Evolutionary conservation across 768 basidiomycete genomes (phyloP).

Genomic region (Chiua virens): DNA sequence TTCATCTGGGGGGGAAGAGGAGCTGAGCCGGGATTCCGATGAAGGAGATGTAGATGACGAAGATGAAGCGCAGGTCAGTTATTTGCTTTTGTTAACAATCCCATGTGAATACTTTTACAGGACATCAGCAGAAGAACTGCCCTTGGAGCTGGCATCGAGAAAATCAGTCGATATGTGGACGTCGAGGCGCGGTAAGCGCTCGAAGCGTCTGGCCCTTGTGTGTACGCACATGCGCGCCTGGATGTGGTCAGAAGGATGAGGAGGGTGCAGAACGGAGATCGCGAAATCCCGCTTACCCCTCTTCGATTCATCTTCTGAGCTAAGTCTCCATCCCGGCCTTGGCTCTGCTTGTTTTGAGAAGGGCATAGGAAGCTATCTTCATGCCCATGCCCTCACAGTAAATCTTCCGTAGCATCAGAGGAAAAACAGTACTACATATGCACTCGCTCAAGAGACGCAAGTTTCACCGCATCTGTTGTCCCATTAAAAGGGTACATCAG

Average conservation of each 20-base stretch:
- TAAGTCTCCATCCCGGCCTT: not conserved
- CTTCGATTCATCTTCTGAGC: conserved; percentile 7
- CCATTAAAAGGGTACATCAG: not conserved
- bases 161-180: conserved; percentile 35
- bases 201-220: not conserved
- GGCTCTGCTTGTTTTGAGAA: not conserved
- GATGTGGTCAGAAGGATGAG: not conserved
- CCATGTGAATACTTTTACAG: conserved; percentile 16
- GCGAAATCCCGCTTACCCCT: conserved; percentile 5
- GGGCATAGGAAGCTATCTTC: not conserved
- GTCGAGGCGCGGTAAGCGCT: conserved; percentile 15
- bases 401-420: not conserved
- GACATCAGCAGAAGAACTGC: conserved; percentile 30
- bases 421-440: not conserved
- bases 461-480: not conserved
- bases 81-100: not conserved
- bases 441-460: not conserved
- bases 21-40: conserved; percentile 3
- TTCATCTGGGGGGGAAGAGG: conserved; percentile 15
- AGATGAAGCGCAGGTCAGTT: conserved; percentile 21
- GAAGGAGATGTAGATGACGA: conserved; percentile 18
- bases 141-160: conserved; percentile 36
- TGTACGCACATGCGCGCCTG: not conserved
- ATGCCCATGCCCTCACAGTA: not conserved
- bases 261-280: conserved; percentile 6